Evolutionary conservation across 1,284 basidiomycete genomes (phyloP), one percentile per base, ranked within the genome.

Genomic region (Leccinum insolens): DNA sequence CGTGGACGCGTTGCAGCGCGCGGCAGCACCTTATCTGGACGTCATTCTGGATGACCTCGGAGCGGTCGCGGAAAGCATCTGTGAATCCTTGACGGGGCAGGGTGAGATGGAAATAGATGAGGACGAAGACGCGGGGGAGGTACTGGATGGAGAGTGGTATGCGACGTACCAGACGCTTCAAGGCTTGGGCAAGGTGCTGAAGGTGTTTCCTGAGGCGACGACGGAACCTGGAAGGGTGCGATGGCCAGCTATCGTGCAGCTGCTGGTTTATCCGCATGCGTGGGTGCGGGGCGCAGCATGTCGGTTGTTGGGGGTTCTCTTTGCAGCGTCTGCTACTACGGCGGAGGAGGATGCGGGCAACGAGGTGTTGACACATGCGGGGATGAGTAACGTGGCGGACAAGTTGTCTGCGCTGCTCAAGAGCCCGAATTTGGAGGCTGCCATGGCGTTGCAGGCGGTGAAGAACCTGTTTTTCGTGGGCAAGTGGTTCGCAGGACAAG

Each of bases 401-500:
- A 95, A 94, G 78, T 81, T 93, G 41, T 93, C 89, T 66, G 79
- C 91, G 61, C 90, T 99, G 78, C 85, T 99, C 68, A 91, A 92
- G 78, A 95, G 95, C 73, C 84, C 89, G 12, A 86, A 93, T 71
- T 81, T 99, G 52, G 94, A 96, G 73, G 90, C 91, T 52, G 80
- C 86, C 4, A 83, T 97, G 17, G 87, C 91, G 65, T 80, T 98
- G 70, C 95, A 99, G 80, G 83, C 95, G 15, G 95, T 98, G 75
- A 99, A 98, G 83, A 96, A 99, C 72, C 80, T 99, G 15, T 95
- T 98, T 75, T 98, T 93, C 76, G 83, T 98, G 39, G 94, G 93
- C 37, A 95, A 95, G 80, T 90, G 89, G 78, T 96, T 96, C 81
- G 87, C 81, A 69, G 78, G 25, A 25, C 25, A 25, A 25, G 25